phyloP scores from a whole-genome alignment of 2,329 filamentous ascomycete genomes.

The Juglanconis oblonga region DNA sequence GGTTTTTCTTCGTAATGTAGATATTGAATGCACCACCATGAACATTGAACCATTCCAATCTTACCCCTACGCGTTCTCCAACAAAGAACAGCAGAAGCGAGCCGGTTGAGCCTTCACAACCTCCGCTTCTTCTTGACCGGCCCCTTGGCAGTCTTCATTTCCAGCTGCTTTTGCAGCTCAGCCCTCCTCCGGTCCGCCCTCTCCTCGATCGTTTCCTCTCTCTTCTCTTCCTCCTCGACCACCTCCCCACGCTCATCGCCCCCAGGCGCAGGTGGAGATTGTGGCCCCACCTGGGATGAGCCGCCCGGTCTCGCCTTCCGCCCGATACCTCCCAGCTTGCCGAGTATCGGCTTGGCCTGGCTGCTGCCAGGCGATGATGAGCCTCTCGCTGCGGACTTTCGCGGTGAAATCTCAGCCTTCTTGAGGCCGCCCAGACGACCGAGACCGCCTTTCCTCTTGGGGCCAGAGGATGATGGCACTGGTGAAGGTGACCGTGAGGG shows the following conservation, averaged over 20 bases:
- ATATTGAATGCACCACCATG: not conserved
- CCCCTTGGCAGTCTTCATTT: conserved; percentile 45
- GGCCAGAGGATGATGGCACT: not conserved
- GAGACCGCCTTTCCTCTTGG: conserved; percentile 1
- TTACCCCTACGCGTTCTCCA: no score
- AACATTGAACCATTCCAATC: not conserved
- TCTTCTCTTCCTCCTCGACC: conserved; percentile 28
- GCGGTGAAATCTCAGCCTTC: not conserved
- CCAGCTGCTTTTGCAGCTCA: conserved; percentile 50
- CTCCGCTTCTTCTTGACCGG: conserved; percentile 56
- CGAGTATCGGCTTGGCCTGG: not conserved
- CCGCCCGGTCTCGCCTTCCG: not conserved
- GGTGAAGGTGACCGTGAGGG: conserved; percentile 11
- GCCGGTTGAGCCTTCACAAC: conserved; percentile 47
- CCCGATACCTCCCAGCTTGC: not conserved
- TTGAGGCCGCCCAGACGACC: conserved; percentile 8
- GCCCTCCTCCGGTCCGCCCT: conserved; percentile 47
- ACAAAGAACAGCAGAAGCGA: no score
- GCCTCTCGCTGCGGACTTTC: not conserved
- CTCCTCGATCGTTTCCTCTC: conserved; percentile 44
- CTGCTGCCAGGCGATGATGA: not conserved
- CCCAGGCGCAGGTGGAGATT: not conserved
- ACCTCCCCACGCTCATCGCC: conserved; percentile 22
- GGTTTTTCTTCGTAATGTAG: not conserved
- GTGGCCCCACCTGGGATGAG: not conserved